Base-by-base conservation (phyloP, 2,329 filamentous ascomycete species). In the Calcarisporium arbuscula region DNA sequence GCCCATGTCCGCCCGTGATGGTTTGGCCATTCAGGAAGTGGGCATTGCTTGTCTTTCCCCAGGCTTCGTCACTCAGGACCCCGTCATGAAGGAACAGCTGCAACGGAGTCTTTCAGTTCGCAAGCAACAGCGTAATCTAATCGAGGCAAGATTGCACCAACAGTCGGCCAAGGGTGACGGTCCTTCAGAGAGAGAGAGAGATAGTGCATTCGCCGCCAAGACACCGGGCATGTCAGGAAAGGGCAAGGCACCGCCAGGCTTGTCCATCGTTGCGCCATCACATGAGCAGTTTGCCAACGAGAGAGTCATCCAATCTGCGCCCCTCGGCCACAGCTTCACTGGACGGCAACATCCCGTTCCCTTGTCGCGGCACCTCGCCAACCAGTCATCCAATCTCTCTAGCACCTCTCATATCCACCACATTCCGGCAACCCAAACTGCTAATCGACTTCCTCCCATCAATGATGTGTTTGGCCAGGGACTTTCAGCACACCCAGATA, bases 261-360 rank as follows among this genome's bases (percentile, higher is more conserved):
- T 98, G 31, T 94, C 88, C 38, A 98, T 98, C 47, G 85, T 94
- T n/a, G 85, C 92, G 18, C 92, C 92, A 2, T 87, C 88, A 6
- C 88, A 94, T 45, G 80, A 92, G 48, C 83, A 89, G 42, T 96
- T 96, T 54, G 86, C 89, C 49, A 80, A 88, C 52, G 92, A 98
- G 68, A 77, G 92, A 48, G 88, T 96, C 22, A 94, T 98, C 41
- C 92, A 98, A 62, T 98, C 92, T 5, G 92, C 92, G 7, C 92
- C 92, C 12, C 74, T 98, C 17, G 82, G 94, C 50, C 90, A 95
- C 56, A 94, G 87, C 23, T 98, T 98, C 56, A 95, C 92, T 7
- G 89, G 90, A 40, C 80, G 92, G 40, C 80, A 94, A 54, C 79
- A 88, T 50, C 76, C 82, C 5, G 81, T 82, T 46, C 83, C 85